Evolutionary conservation across 192 early-diverging fungal species (phyloP).

Genomic region (Mortierella hygrophila): DNA sequence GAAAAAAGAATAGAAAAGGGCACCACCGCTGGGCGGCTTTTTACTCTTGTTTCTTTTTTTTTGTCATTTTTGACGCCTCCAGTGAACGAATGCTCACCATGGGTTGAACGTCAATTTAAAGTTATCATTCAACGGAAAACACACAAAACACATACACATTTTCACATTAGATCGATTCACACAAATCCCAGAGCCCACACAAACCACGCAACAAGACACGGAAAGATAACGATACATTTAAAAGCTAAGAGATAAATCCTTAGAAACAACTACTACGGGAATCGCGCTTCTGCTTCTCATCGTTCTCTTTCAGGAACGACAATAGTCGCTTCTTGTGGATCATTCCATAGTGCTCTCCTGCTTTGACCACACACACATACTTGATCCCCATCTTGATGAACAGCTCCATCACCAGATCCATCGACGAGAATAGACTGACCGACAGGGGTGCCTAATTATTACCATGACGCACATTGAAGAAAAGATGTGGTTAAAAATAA

Average conservation of each 20-base stretch:
- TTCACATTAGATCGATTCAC: too few relatives aligned
- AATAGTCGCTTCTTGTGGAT: constrained; percentile 89
- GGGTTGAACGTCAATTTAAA: too few relatives aligned
- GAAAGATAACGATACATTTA: not conserved
- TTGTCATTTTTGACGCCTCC: too few relatives aligned
- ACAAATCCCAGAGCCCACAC: too few relatives aligned
- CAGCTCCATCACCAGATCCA: constrained; percentile 87
- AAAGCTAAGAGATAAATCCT: not conserved
- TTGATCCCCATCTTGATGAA: constrained; percentile 88
- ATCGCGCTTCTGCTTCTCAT: constrained; percentile 64
- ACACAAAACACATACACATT: too few relatives aligned
- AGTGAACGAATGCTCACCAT: too few relatives aligned
- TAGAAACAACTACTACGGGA: constrained; percentile 8
- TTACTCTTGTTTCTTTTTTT: too few relatives aligned
- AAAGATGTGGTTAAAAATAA: not conserved
- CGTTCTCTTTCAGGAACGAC: constrained; percentile 79
- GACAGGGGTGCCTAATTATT: constrained; percentile 80
- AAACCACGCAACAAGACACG: not conserved
- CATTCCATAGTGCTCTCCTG: constrained; percentile 83
- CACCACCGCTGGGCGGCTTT: too few relatives aligned
- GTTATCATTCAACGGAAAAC: too few relatives aligned
- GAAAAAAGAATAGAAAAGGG: too few relatives aligned
- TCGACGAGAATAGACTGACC: constrained; percentile 79
- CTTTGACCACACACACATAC: constrained; percentile 83
- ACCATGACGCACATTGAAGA: not conserved